Evolutionary conservation across 257 asterid species (phyloP).

Genomic region (Solanum habrochaites): DNA sequence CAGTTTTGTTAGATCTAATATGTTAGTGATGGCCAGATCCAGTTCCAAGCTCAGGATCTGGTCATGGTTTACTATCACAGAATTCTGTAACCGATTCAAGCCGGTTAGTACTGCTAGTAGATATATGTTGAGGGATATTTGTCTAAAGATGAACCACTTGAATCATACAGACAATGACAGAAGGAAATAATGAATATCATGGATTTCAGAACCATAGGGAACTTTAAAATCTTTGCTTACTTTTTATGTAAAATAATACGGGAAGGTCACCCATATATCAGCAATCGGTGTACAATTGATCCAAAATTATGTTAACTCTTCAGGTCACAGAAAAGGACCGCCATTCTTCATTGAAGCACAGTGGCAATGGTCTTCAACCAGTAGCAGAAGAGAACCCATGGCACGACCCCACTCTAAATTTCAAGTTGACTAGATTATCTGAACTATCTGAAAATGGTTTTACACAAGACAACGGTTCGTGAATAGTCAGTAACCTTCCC

Average conservation of each 20-base stretch:
- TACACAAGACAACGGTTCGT: conserved; percentile 38
- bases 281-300: not conserved
- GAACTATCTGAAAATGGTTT: conserved; percentile 31
- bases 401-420: conserved; percentile 39
- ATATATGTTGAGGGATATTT: not conserved
- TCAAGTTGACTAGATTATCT: conserved; percentile 38
- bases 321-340: conserved; percentile 71
- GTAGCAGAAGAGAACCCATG: conserved; percentile 69
- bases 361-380: conserved; percentile 65
- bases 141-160: not conserved
- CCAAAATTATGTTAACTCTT: conserved; percentile 5
- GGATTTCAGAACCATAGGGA: not conserved
- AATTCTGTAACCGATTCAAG: conserved; percentile 53
- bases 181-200: not conserved
- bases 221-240: not conserved
- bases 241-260: not conserved
- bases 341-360: conserved; percentile 44
- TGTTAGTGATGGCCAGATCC: conserved; percentile 52
- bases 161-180: not conserved
- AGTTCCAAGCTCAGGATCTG: conserved; percentile 85
- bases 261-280: not conserved
- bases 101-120: conserved; percentile 30
- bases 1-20: conserved; percentile 6
- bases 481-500: not conserved
- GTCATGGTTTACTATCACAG: conserved; percentile 42